Evolutionary conservation across 768 basidiomycete species (phyloP).

Genomic region (Xanthoconium purpureum): DNA sequence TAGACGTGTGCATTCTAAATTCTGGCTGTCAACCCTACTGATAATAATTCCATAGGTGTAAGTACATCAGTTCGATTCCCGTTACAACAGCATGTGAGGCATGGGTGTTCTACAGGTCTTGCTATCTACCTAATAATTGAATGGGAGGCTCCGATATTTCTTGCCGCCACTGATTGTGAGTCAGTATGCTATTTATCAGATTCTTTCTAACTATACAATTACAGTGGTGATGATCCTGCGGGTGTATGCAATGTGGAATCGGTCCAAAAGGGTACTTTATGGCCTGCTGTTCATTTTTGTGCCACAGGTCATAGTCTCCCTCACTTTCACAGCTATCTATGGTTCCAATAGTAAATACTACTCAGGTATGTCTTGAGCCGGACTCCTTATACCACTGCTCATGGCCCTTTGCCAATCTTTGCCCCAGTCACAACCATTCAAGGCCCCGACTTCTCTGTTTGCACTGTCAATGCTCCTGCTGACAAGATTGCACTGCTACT

Average conservation of each 20-base stretch:
- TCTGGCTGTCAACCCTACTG: not conserved
- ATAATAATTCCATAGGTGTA: not conserved
- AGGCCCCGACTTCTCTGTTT: no score
- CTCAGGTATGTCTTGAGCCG: no score
- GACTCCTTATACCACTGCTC: no score
- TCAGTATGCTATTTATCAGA: not conserved
- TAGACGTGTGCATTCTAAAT: not conserved
- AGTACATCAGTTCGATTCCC: not conserved
- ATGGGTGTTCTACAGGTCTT: not conserved
- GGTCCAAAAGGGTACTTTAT: not conserved
- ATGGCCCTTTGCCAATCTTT: no score
- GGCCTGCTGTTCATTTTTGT: not conserved
- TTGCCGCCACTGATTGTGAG: not conserved
- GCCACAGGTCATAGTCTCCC: no score
- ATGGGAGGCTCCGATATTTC: not conserved
- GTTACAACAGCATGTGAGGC: no score
- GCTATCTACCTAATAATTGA: fast-evolving
- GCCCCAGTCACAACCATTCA: no score
- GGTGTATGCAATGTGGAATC: not conserved
- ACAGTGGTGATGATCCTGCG: not conserved
- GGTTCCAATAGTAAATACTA: not conserved
- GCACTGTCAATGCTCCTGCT: no score
- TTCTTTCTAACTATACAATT: no score
- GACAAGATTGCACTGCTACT: no score
- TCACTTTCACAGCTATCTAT: not conserved